Evolutionary conservation across 73 alveolate species (phyloP).

Genomic region (Stentor coeruleus): DNA sequence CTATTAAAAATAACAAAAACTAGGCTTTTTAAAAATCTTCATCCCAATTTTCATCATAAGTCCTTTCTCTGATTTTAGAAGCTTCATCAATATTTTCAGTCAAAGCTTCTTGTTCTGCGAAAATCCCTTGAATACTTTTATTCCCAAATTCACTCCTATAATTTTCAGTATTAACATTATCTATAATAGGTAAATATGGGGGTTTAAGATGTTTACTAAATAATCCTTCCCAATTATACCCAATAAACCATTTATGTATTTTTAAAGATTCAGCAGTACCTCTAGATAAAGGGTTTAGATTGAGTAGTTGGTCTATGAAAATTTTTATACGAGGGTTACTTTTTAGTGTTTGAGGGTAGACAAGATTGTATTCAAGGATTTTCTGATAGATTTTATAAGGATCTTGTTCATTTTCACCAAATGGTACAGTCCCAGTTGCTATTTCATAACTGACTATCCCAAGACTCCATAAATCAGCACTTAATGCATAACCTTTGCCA

Average conservation of each 20-base stretch:
- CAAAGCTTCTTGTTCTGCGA: not conserved
- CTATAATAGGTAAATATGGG: conserved; percentile 1
- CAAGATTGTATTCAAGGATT: conserved; percentile 29
- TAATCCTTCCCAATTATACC: conserved; percentile 26
- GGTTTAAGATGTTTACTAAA: not conserved
- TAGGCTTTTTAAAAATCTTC: conserved; percentile 11
- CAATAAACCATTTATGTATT: conserved; percentile 12
- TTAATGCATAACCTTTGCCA: conserved; percentile 50
- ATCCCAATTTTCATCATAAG: conserved; percentile 13
- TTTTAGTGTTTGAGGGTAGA: conserved; percentile 41
- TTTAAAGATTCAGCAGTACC: not conserved
- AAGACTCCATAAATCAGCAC: conserved; percentile 56
- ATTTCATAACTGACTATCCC: conserved; percentile 60
- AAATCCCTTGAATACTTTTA: not conserved
- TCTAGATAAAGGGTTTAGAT: not conserved
- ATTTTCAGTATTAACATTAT: not conserved
- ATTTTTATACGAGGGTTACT: not conserved
- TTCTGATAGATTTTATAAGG: conserved; percentile 49
- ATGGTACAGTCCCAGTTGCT: conserved; percentile 49
- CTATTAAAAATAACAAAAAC: not conserved
- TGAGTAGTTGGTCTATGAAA: not conserved
- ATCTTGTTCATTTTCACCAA: conserved; percentile 56
- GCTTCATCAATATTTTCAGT: not conserved
- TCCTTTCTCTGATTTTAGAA: not conserved
- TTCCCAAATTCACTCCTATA: conserved; percentile 12